Evolutionary conservation across 1,284 basidiomycete species (phyloP), one percentile per base, ranked within the genome.

Genomic region (Coriolopsis trogii): DNA sequence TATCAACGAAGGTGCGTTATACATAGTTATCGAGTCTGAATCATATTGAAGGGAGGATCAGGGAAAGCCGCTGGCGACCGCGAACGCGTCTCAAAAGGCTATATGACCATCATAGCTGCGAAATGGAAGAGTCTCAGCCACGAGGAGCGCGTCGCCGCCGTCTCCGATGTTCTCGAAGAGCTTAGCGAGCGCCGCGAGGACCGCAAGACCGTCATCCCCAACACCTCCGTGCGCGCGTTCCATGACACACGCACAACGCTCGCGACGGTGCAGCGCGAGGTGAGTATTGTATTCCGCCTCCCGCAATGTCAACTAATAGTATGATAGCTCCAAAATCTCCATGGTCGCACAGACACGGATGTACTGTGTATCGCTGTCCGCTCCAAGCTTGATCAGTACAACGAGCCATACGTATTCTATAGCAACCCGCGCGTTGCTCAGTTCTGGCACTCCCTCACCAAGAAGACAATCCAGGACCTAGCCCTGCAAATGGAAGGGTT

Each of bases 321-420:
- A 2, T 30, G 28, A 6, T 25, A 63, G 60, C 44, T 63, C 6
- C 37, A 52, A 13, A 13, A 28, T 1, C 48, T 63, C 7, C 30
- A 53, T 29, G 45, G 28, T 4, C 54, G 60, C 24, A 63, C 63
- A 7, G 49, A 53, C 1, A 30, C 39, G 12, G 57, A 61, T 13
- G 16, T 58, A 18, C 26, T 59, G 8, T 31, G 59, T 12, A 23
- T 59, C n/a, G 45, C 48, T 7, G 39, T 39, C 13, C 33, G 50
- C 3, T 48, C 49, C 16, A 25, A 38, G 3, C 18, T 18, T 24
- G 45, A 45, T 13, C 29, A 49, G 7, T 56, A 47, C 44, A 43
- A 43, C 21, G 34, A 44, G 15, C 62, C 59, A 0, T 46, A 39
- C 31, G 24, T 49, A 4, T 62, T 56, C 41, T 47, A 42, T 9